Evolutionary conservation across 345 rosid species (phyloP), one percentile per base, ranked within the genome.

Genomic region (Firmiana major): DNA sequence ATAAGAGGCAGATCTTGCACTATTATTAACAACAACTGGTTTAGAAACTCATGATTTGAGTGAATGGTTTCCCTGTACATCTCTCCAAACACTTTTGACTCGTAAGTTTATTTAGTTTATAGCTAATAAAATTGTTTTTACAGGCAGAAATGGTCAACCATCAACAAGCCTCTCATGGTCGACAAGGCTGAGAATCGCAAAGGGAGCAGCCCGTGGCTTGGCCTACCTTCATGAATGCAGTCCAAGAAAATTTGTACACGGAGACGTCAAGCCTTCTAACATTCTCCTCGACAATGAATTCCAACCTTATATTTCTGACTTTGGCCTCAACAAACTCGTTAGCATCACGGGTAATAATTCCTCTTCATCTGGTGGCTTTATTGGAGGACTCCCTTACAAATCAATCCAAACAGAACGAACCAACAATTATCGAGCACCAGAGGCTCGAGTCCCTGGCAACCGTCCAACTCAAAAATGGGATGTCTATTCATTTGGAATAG

Each of bases 211-310:
- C 48, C 90, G 94, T 57, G 99, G 98, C 58, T 26, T 96, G 73
- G 99, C 98, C 58, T 92, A 96, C 79, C 94, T 96, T 81, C 99
- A 96, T 62, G 99, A 96, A 78, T 92, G 97, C 86, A 96, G 98
- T 78, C 98, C 99, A 6, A 86, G 97, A 60, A 96, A 94, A 81
- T 90, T 92, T 16, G 89, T 94, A 38, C 99, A 96, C 12, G 99
- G 97, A 48, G 94, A 92, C 74, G 71, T 96, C 77, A 96, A 94
- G 75, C 98, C 99, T 0, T 90, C 99, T 0, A 96, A 96, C 83
- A 91, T 96, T 67, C 98, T 96, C 79, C 88, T 96, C 6, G 97
- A 91, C 88, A 84, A 84, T 36, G 93, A 91, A 10, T 91, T 85
- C 83, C 89, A 88, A 17, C 84, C 99, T 69, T 75, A 84, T 84